phyloP scores from a whole-genome alignment of 1,284 basidiomycete species.

The Veloboletus limbatus region DNA sequence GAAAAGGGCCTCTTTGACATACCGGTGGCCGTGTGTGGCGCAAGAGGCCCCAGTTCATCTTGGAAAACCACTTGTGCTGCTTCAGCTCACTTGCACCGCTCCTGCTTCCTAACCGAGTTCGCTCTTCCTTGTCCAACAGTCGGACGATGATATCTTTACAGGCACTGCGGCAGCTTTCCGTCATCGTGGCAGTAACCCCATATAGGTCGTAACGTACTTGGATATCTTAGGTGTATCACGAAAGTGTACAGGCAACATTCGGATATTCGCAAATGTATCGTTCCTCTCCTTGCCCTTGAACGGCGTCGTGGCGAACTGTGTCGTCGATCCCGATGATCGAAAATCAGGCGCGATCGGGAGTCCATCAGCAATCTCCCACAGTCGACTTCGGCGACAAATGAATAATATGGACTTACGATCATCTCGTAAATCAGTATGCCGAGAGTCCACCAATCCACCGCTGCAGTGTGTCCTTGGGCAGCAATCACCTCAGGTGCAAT shows the following conservation, averaged over 20 bases:
- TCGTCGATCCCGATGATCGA: constrained; percentile 12
- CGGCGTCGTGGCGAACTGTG: constrained; percentile 92
- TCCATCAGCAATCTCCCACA: constrained; percentile 23
- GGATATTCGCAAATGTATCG: constrained; percentile 96
- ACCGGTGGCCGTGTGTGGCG: constrained; percentile 93
- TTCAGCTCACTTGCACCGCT: constrained; percentile 98
- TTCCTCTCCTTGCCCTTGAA: constrained; percentile 97
- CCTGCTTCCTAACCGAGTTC: constrained; percentile 83
- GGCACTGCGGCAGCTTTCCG: constrained; percentile 45
- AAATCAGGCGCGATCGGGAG: constrained; percentile 7
- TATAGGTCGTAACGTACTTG: constrained; percentile 51
- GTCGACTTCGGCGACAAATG: constrained; percentile 12
- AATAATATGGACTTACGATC: constrained; percentile 83
- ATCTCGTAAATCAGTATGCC: constrained; percentile 99
- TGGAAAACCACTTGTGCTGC: constrained; percentile 97
- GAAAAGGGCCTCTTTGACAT: constrained; percentile 34
- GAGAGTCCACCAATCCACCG: constrained; percentile 99
- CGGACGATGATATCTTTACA: constrained; percentile 88
- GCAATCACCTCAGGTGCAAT: constrained; percentile 99
- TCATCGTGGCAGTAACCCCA: constrained; percentile 5
- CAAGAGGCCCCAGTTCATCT: constrained; percentile 95
- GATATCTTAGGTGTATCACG: constrained; percentile 85
- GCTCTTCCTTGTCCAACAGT: constrained; percentile 92
- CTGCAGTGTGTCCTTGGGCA: constrained; percentile 95
- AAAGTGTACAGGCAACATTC: constrained; percentile 85